Evolutionary conservation across 441 rosid species (phyloP), one percentile per base, ranked within the genome.

Genomic region (Erysimum pusillum): DNA sequence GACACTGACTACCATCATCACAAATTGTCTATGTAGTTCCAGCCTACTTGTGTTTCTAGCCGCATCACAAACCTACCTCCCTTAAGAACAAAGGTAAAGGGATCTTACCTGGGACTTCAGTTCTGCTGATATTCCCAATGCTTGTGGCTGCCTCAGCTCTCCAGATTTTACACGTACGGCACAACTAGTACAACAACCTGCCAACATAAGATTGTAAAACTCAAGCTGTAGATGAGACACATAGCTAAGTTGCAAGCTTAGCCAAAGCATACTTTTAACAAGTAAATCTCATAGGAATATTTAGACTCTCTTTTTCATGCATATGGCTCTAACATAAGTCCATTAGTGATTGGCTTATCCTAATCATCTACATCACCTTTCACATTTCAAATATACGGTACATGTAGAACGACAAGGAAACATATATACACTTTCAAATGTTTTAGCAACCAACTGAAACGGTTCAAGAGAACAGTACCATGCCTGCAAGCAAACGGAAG

Each of bases 401-500:
- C 54, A 52, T 32, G 34, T 39, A 36, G 11, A 22, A 11, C 11
- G 36, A 75, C 8, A 67, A 58, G 22, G 41, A 66, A 66, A 22
- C 20, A 42, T 8, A 17, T 9, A 13, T 6, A 36, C 28, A 52
- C 0, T 31, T 38, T 53, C 3, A 0, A 11, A 36, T 0, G 49
- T 9, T n/a, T 10, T 49, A 39, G 35, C 7, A 63, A 54, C 17
- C 3, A 57, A 56, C 45, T 57, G n/a, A 66, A 49, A 71, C 9
- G 20, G 61, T 2, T 18, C 13, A 64, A 48, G 62, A 84, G 83
- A 56, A 17, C 76, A 82, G 81, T 90, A 94, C 97, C 97, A 81
- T 94, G 97, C 89, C 97, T 88, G 88, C 98, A 94, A 72, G 98
- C 97, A 76, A 94, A 94, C 7, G 93, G 98, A 75, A 91, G 98